A percentile compares a stretch with the other conserved stretches of the same genome.
These are phyloP conservation scores for Umbelopsis vinacea DNA, from an alignment of 192 early-diverging fungal genomes.

Conservation along the genomic window DNA sequence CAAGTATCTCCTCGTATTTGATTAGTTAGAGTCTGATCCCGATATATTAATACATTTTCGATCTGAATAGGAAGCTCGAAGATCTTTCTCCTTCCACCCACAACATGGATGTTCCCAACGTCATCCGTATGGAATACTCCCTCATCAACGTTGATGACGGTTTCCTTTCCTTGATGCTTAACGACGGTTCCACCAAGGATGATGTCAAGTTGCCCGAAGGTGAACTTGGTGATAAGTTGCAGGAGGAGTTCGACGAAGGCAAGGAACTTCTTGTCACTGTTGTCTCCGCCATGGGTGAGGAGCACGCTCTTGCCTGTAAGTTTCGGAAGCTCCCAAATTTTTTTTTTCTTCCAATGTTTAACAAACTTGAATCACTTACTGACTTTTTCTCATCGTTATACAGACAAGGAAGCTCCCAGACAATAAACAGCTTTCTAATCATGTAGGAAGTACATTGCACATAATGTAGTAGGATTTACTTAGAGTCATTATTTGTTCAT, in stretches of 20 bases:
- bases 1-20: slow-evolving; percentile 20
- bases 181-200: slow-evolving; percentile 86
- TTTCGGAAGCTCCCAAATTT: not conserved
- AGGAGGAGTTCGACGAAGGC: slow-evolving; percentile 72
- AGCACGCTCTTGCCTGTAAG: slow-evolving; percentile 84
- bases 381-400: not conserved
- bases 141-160: slow-evolving; percentile 91
- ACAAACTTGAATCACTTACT: not conserved
- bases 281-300: slow-evolving; percentile 90
- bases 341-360: not conserved
- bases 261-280: slow-evolving; percentile 86
- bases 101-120: slow-evolving; percentile 99
- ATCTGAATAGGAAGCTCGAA: slow-evolving; percentile 79
- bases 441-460: slow-evolving; percentile 22
- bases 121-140: slow-evolving; percentile 82
- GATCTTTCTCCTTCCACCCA: slow-evolving; percentile 99
- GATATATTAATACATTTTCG: not conserved
- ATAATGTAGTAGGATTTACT: slow-evolving; percentile 22
- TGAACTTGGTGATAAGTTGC: slow-evolving; percentile 78
- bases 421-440: slow-evolving; percentile 26
- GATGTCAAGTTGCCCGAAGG: slow-evolving; percentile 92
- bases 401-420: slow-evolving; percentile 42
- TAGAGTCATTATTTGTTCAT: slow-evolving; percentile 26
- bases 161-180: slow-evolving; percentile 86
- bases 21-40: not conserved